phyloP scores from a whole-genome alignment of 2,329 filamentous ascomycete species.

The Calonectria montana region DNA sequence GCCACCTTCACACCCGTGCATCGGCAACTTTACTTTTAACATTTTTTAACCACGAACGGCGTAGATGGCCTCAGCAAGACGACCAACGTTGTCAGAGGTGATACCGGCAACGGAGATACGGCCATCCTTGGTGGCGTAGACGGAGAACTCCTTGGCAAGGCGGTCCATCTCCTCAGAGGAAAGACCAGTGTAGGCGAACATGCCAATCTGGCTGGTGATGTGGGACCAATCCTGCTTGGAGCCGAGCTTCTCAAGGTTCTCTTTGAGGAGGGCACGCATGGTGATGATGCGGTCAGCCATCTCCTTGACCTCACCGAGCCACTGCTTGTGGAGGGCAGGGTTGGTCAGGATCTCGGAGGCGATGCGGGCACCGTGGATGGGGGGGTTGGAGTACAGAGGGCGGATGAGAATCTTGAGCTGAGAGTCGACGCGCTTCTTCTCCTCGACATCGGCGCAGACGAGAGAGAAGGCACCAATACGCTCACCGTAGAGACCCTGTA shows the following conservation, averaged over 20 bases:
- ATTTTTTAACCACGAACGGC: constrained; percentile 76
- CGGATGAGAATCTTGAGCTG: constrained; percentile 99
- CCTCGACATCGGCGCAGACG: constrained; percentile 84
- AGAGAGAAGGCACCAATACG: constrained; percentile 97
- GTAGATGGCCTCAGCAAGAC: constrained; percentile 85
- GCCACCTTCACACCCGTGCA: constrained; percentile 9
- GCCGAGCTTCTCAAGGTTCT: constrained; percentile 93
- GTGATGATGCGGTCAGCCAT: constrained; percentile 99
- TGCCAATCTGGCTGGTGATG: constrained; percentile 98
- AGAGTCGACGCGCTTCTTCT: constrained; percentile 95
- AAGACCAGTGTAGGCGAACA: constrained; percentile 98
- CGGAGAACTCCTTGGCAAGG: constrained; percentile 94
- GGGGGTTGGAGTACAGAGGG: constrained; percentile 97
- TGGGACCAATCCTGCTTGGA: constrained; percentile 99
- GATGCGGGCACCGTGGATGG: constrained; percentile 94
- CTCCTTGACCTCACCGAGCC: constrained; percentile 95
- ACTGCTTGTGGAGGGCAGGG: constrained; percentile 86
- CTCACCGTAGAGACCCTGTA: constrained; percentile 94
- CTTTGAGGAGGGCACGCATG: constrained; percentile 94
- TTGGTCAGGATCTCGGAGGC: constrained; percentile 93
- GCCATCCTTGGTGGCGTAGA: constrained; percentile 95
- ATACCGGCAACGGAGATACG: constrained; percentile 89
- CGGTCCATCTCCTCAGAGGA: constrained; percentile 90
- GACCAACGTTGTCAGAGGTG: constrained; percentile 81
- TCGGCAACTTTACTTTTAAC: not conserved